A percentile compares a stretch with the other conserved stretches of the same genome.
These are phyloP conservation scores for Cerioporus squamosus DNA, from an alignment of 1,284 basidiomycete genomes.

Conservation along the genomic window DNA sequence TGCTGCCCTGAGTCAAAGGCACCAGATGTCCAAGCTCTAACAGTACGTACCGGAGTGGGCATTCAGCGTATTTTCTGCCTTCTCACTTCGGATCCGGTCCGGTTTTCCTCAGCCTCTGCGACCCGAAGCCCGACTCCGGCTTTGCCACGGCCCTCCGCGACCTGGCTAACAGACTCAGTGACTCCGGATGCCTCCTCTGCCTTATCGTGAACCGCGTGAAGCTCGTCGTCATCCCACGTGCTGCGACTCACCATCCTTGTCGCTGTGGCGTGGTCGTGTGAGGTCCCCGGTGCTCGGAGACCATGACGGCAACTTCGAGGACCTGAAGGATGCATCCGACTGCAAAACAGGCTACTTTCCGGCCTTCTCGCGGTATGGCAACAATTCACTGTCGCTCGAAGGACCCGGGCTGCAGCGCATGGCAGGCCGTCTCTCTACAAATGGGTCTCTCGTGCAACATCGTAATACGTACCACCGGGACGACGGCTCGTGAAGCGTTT, in stretches of 20 bases:
- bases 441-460: not conserved
- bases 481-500: not conserved
- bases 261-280: not conserved
- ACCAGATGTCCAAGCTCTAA: conserved; percentile 5
- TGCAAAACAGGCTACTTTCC: not conserved
- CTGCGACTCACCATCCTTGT: not conserved
- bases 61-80: not conserved
- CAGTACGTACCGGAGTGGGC: conserved; percentile 5
- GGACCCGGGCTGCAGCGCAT: not conserved
- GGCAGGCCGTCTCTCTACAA: not conserved
- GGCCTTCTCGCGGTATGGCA: not conserved
- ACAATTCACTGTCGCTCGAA: not conserved
- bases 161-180: conserved; percentile 2
- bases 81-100: conserved; percentile 18
- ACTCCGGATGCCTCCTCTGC: not conserved
- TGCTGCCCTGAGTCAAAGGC: conserved; percentile 10
- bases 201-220: conserved; percentile 1
- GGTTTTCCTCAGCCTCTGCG: conserved; percentile 5
- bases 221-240: not conserved
- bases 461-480: not conserved
- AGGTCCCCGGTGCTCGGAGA: not conserved
- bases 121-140: not conserved
- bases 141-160: not conserved
- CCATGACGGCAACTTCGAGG: not conserved
- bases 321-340: not conserved